A percentile compares a stretch with the other conserved stretches of the same genome.
phyloP scores from a whole-genome alignment of 768 basidiomycete genomes.

The Leccinum broughii region DNA sequence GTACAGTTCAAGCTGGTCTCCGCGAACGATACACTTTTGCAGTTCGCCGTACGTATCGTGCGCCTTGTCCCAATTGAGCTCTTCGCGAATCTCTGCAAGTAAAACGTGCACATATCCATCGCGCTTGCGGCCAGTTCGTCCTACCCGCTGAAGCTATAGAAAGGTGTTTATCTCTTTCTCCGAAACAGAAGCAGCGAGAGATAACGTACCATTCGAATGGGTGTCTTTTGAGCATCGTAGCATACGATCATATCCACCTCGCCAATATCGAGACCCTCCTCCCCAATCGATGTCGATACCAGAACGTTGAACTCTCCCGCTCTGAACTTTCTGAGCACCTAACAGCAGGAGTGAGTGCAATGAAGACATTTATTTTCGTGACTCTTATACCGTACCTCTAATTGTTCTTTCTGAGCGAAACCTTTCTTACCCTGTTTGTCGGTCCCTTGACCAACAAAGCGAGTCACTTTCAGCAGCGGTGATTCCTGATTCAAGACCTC shows the following conservation, averaged over 20 bases:
- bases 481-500: constrained; percentile 70
- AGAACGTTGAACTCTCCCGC: constrained; percentile 85
- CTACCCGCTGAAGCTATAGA: constrained; percentile 87
- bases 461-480: constrained; percentile 77
- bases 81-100: constrained; percentile 88
- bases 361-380: constrained; percentile 5
- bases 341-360: constrained; percentile 9
- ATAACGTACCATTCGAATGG: constrained; percentile 85
- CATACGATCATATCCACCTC: constrained; percentile 95
- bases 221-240: constrained; percentile 95
- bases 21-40: constrained; percentile 82
- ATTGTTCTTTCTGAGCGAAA: constrained; percentile 86
- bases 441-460: constrained; percentile 88
- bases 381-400: constrained; percentile 57
- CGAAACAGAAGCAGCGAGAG: background rate
- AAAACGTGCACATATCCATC: constrained; percentile 89
- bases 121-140: constrained; percentile 92
- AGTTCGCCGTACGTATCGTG: constrained; percentile 84
- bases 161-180: constrained; percentile 3
- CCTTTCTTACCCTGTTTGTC: constrained; percentile 88
- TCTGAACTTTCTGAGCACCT: constrained; percentile 91
- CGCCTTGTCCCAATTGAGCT: constrained; percentile 86
- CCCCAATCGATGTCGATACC: constrained; percentile 95
- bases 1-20: constrained; percentile 87
- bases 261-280: constrained; percentile 98